These are phyloP conservation scores for Colletotrichum sp. DNA, from an alignment of 2,329 filamentous ascomycete genomes.

Conservation along the genomic window DNA sequence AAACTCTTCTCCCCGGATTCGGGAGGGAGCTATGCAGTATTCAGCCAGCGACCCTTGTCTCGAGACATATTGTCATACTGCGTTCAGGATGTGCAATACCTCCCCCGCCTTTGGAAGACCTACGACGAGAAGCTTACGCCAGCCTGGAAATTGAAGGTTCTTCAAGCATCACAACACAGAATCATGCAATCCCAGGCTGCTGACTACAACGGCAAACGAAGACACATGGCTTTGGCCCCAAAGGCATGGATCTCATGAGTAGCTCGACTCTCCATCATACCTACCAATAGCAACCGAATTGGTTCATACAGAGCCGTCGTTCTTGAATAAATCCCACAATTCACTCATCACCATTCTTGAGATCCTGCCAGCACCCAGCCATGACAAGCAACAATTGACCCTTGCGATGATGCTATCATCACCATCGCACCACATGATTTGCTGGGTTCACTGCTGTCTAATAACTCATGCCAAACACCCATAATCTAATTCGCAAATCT, in stretches of 20 bases:
- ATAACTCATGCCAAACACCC: background rate
- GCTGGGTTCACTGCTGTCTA: background rate
- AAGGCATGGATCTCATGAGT: background rate
- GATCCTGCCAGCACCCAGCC: background rate
- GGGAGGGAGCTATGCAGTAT: constrained; percentile 52
- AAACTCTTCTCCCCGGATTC: constrained; percentile 42
- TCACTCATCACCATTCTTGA: background rate
- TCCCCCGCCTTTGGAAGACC: constrained; percentile 39
- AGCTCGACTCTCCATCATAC: background rate
- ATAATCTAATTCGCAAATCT: background rate
- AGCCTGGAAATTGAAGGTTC: constrained; percentile 26
- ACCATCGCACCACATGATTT: background rate
- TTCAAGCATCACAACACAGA: constrained; percentile 28
- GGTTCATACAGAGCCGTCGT: background rate
- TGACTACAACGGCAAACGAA: constrained; percentile 29
- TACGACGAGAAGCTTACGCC: constrained; percentile 27
- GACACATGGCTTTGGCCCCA: constrained; percentile 33
- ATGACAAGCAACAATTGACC: background rate
- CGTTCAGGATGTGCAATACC: constrained; percentile 45
- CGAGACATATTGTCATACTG: constrained; percentile 48
- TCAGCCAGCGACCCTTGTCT: constrained; percentile 48
- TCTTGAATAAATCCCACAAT: background rate
- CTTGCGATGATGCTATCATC: background rate
- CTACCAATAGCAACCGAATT: background rate
- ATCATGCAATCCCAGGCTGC: constrained; percentile 32